A percentile compares a stretch with the other conserved stretches of the same genome.
These are phyloP conservation scores for Scopulariopsis brevicaulis DNA, from an alignment of 2,329 filamentous ascomycete species.

Conservation along the genomic window DNA sequence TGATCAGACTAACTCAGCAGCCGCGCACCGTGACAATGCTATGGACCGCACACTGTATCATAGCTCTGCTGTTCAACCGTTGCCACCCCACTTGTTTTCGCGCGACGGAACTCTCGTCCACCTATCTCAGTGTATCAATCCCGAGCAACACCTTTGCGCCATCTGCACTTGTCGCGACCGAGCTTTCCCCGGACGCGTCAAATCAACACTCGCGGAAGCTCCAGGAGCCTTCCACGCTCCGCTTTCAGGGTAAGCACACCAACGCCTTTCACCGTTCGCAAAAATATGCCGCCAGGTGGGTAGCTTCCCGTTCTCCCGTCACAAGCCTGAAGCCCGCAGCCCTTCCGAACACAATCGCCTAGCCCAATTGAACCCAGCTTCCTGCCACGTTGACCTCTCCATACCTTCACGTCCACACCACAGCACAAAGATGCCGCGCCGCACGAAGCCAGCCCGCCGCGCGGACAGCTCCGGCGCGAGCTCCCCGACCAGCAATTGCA, in stretches of 20 bases:
- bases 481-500: slow-evolving; percentile 7
- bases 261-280: not conserved
- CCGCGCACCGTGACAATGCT: no score
- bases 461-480: not conserved
- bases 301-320: not conserved
- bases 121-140: not conserved
- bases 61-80: no score
- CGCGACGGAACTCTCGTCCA: no score
- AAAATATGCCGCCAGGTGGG: slow-evolving; percentile 17
- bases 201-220: not conserved
- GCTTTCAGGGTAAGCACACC: not conserved
- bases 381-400: not conserved
- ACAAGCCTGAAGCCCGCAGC: not conserved
- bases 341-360: not conserved
- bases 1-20: no score
- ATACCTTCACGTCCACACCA: not conserved
- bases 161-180: not conserved
- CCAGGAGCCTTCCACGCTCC: not conserved
- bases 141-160: not conserved
- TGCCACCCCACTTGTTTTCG: no score
- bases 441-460: not conserved
- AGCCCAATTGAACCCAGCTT: not conserved
- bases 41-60: no score
- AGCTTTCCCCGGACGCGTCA: not conserved
- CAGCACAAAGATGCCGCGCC: not conserved